Evolutionary conservation across 352 stramenopile species (phyloP).

Genomic region (Pythium scleroteichum): DNA sequence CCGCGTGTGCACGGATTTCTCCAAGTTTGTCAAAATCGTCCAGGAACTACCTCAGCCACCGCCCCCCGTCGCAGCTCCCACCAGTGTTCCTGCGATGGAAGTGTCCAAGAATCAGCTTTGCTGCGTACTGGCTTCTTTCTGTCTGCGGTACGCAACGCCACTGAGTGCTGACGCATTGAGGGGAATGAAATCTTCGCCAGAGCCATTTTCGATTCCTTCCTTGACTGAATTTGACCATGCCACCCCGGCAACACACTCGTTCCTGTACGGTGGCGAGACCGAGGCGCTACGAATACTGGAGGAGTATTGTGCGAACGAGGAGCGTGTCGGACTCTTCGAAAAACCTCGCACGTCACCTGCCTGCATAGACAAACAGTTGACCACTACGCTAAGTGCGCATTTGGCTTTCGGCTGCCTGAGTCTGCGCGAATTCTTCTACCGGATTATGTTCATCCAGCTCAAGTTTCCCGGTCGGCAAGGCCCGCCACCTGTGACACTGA

Average conservation of each 20-base stretch:
- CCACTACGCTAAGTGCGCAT: conserved; percentile 94
- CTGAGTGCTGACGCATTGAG: conserved; percentile 27
- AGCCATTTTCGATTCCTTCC: conserved; percentile 42
- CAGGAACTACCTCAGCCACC: conserved; percentile 53
- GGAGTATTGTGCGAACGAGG: conserved; percentile 56
- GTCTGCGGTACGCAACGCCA: conserved; percentile 31
- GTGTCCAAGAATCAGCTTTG: conserved; percentile 33
- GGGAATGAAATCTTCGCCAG: conserved; percentile 12
- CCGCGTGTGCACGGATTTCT: conserved; percentile 44
- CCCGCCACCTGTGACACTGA: conserved; percentile 86
- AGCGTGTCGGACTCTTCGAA: conserved; percentile 91
- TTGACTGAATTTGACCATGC: conserved; percentile 47
- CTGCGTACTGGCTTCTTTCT: conserved; percentile 19
- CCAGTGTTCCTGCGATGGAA: conserved; percentile 24
- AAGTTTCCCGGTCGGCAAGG: conserved; percentile 84
- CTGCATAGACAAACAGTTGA: conserved; percentile 81
- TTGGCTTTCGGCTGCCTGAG: conserved; percentile 90
- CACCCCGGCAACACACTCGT: conserved; percentile 36
- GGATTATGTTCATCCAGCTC: conserved; percentile 84
- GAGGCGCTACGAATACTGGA: conserved; percentile 49
- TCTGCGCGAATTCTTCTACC: conserved; percentile 73
- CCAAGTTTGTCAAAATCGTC: conserved; percentile 56
- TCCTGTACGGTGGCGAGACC: conserved; percentile 60
- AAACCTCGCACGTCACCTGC: conserved; percentile 95
- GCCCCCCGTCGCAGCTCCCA: conserved; percentile 40